phyloP scores from a whole-genome alignment of 2,329 filamentous ascomycete genomes.

The Fusarium redolens region DNA sequence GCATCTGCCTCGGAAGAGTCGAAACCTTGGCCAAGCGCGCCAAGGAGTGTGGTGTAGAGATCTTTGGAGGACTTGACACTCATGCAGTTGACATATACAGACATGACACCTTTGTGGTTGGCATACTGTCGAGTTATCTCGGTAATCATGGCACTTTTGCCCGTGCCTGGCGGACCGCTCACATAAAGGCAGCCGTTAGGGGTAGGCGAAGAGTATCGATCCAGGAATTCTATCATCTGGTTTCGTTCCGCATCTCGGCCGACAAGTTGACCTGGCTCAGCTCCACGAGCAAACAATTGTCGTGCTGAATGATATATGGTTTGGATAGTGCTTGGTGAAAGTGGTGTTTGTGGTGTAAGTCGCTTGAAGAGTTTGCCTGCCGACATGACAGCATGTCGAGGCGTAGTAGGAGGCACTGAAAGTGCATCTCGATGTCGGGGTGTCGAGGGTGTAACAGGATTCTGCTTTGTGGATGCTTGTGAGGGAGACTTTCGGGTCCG shows the following conservation, averaged over 20 bases:
- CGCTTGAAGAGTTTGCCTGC: constrained; percentile 80
- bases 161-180: constrained; percentile 94
- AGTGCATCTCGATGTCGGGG: constrained; percentile 84
- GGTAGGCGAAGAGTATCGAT: constrained; percentile 67
- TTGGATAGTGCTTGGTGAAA: constrained; percentile 73
- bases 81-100: constrained; percentile 94
- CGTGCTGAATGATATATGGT: constrained; percentile 90
- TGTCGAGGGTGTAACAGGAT: constrained; percentile 75
- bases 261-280: constrained; percentile 78
- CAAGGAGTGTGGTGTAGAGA: constrained; percentile 82
- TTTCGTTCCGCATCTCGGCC: constrained; percentile 77
- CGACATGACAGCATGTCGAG: constrained; percentile 84
- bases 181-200: constrained; percentile 90
- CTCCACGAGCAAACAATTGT: constrained; percentile 85
- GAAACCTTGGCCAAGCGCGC: constrained; percentile 70
- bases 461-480: constrained; percentile 53
- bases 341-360: constrained; percentile 79
- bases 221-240: constrained; percentile 77
- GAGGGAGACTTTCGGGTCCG: constrained; percentile 46
- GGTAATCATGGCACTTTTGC: constrained; percentile 93
- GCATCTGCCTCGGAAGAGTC: constrained; percentile 74
- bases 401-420: constrained; percentile 78
- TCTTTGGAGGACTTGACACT: constrained; percentile 91
- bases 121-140: constrained; percentile 75
- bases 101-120: constrained; percentile 66